Percentiles rank a stretch among this genome's conserved stretches.
These are phyloP conservation scores for Spinellus fusiger DNA, from an alignment of 192 early-diverging fungal genomes.

Conservation along the genomic window DNA sequence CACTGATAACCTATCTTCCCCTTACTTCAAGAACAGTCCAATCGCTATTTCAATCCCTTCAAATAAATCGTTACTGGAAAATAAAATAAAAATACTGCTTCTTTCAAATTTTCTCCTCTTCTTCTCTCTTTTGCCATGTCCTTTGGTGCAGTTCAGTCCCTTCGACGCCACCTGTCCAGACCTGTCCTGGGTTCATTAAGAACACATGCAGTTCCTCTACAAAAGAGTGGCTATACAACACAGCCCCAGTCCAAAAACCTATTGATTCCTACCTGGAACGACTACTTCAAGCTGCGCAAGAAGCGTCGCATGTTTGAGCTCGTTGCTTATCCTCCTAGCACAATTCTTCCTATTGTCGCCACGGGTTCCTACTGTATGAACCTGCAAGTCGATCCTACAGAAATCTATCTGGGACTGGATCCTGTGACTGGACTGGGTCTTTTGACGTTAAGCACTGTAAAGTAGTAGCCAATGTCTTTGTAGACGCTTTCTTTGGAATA, in stretches of 20 bases:
- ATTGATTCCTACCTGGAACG: slow-evolving; percentile 50
- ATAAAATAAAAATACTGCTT: no score
- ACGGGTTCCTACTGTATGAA: slow-evolving; percentile 47
- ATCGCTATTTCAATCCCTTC: no score
- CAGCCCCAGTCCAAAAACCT: background rate
- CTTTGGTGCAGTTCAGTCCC: no score
- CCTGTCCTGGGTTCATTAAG: no score
- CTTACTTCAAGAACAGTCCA: no score
- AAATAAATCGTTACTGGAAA: no score
- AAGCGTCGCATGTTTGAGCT: slow-evolving; percentile 60
- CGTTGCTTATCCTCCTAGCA: slow-evolving; percentile 49
- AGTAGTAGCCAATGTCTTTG: background rate
- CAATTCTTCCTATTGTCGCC: slow-evolving; percentile 36
- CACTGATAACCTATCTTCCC: no score
- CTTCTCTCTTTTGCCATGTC: no score
- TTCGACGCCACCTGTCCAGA: no score
- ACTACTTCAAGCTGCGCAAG: slow-evolving; percentile 59
- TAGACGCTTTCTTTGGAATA: no score
- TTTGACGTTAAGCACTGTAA: slow-evolving; percentile 39
- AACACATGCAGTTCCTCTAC: no score
- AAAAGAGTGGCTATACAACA: background rate
- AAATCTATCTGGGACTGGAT: slow-evolving; percentile 60
- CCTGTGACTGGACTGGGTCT: slow-evolving; percentile 52
- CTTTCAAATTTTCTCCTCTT: no score
- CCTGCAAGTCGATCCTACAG: slow-evolving; percentile 55